Conservation (phyloP, 495 filamentous ascomycete genomes). For the Antarctomyces pellizariae region DNA sequence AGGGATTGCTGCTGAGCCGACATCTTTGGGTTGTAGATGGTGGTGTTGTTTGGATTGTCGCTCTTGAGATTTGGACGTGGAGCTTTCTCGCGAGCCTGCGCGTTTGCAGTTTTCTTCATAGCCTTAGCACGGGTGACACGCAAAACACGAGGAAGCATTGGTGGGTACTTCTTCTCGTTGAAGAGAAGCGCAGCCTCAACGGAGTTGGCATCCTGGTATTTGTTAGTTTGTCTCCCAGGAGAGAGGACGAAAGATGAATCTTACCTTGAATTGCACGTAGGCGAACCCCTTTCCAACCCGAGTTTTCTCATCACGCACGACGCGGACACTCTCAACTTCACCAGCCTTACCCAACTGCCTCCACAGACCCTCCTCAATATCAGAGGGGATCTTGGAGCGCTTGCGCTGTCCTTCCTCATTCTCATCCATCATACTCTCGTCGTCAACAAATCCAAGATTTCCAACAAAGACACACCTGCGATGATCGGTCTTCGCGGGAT, state of each 20-base stretch:
- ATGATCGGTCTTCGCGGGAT: constrained; percentile 61
- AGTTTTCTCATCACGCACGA: constrained; percentile 74
- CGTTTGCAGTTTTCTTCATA: constrained; percentile 36
- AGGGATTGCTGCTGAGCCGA: constrained; percentile 45
- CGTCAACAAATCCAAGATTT: constrained; percentile 85
- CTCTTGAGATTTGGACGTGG: constrained; percentile 5
- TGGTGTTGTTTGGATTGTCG: constrained; percentile 13
- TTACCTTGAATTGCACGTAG: constrained; percentile 77
- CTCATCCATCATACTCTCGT: constrained; percentile 39
- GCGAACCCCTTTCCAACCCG: constrained; percentile 93
- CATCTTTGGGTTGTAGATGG: constrained; percentile 34
- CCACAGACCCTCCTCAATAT: constrained; percentile 93
- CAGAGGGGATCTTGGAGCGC: constrained; percentile 45
- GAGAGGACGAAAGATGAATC: constrained; percentile 4
- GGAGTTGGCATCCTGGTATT: constrained; percentile 43
- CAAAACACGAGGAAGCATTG: constrained; percentile 68
- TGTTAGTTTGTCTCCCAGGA: constrained; percentile 4
- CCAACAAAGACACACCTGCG: constrained; percentile 89
- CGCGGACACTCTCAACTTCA: constrained; percentile 74
- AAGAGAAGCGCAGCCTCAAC: constrained; percentile 75
- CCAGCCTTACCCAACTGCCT: constrained; percentile 58
- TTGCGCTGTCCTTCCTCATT: constrained; percentile 42
- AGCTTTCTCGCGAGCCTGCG: constrained; percentile 9
- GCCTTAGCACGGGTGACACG: constrained; percentile 70
- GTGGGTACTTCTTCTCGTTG: constrained; percentile 78